Percentiles rank a stretch among this genome's conserved stretches.
phyloP scores from a whole-genome alignment of 1,284 basidiomycete species.

The Athelia sp. region DNA sequence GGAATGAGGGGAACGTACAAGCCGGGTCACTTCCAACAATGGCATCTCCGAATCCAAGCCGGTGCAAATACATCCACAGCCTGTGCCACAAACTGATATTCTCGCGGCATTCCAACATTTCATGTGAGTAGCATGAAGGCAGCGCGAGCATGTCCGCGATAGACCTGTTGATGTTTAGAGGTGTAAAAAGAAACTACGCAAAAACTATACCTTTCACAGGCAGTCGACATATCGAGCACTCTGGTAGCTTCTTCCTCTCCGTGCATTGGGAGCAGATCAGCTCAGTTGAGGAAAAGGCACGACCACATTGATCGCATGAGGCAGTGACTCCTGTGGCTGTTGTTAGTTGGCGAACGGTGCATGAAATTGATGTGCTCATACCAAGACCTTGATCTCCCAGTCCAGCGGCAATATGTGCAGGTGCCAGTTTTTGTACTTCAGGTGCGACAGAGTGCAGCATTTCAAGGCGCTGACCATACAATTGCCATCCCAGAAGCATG shows the following conservation, averaged over 20 bases:
- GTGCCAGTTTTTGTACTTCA: slow-evolving; percentile 20
- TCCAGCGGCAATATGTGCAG: slow-evolving; percentile 18
- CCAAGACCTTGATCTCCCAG: slow-evolving; percentile 35
- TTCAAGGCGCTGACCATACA: slow-evolving; percentile 64
- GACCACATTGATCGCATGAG: slow-evolving; percentile 31
- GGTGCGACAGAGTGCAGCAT: slow-evolving; percentile 57
- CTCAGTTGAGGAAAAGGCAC: slow-evolving; percentile 25
- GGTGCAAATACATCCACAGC: slow-evolving; percentile 57
- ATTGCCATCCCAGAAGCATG: slow-evolving; percentile 64
- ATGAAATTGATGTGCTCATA: slow-evolving; percentile 14
- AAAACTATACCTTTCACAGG: slow-evolving; percentile 65
- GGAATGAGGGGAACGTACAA: neutral
- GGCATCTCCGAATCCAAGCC: neutral
- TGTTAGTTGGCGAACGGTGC: slow-evolving; percentile 1
- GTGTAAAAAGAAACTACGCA: neutral
- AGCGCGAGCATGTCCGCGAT: slow-evolving; percentile 62
- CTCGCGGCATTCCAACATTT: slow-evolving; percentile 52
- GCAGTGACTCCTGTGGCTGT: slow-evolving; percentile 28
- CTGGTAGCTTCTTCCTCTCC: slow-evolving; percentile 33
- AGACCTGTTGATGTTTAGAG: slow-evolving; percentile 41
- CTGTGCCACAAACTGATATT: slow-evolving; percentile 50
- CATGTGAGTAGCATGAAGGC: slow-evolving; percentile 64
- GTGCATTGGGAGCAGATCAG: slow-evolving; percentile 48
- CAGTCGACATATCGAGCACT: slow-evolving; percentile 72
- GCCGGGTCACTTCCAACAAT: neutral